Base-by-base conservation (phyloP, 805 yeast genomes). In the Candida silvicultrix region DNA sequence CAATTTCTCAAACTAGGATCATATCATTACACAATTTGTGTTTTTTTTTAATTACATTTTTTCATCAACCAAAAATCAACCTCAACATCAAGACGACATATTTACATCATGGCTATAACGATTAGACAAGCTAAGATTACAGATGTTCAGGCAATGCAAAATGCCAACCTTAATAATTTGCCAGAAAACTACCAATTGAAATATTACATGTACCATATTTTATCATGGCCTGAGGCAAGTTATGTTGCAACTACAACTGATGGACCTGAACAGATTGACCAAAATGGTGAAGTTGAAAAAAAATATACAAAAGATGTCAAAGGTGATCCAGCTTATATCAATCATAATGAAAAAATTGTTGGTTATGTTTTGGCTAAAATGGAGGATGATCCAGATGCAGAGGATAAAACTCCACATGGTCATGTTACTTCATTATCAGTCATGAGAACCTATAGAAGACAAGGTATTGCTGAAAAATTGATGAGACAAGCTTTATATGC, bases 181-280 rank as follows among this genome's bases (percentile, higher is more conserved):
- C 99, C 99, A 6, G 99, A 94, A 64, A 94, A 94, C 68, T 94
- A 94, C 63, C 83, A 86, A 52, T 70, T 90, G 65, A 89, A 90
- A 65, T 94, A 89, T 68, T 94, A 94, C 68, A 77, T 94, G 75
- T 94, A 94, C 66, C 99, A 94, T 66, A 77, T 89, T 9, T 69
- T 92, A 43, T 83, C 97, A 34, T 94, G 99, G 99, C 99, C 99
- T 2, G 96, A 92, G 63, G 95, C 95, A 14, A 87, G 96, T 37
- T 94, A 83, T 69, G 98, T 94, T 34, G 99, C 99, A 16, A 84
- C 92, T 1, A 83, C 94, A 2, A 78, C 83, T 23, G 85, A 78
- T 51, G 78, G 42, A 34, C 44, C 43, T 38, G 46, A 45, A 5
- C 23, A 49, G 22, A 45, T 54, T 16, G 57, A 63, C 40, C 51